phyloP scores from a whole-genome alignment of 352 stramenopile genomes.

The Phytophthora melonis region DNA sequence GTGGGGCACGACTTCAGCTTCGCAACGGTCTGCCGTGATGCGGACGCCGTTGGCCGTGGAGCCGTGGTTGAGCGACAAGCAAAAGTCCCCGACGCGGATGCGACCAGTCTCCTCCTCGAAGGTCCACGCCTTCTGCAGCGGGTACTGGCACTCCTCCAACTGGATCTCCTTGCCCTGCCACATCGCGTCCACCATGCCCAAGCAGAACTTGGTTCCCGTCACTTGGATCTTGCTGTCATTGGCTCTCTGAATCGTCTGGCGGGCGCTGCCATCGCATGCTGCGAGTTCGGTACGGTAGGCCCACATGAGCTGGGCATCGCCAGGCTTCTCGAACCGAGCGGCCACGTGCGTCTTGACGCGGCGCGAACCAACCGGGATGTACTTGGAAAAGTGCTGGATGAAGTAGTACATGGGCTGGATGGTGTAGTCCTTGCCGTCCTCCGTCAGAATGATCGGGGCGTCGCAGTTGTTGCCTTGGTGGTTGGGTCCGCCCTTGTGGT shows the following conservation, averaged over 20 bases:
- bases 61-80: conserved; percentile 68
- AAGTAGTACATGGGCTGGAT: conserved; percentile 92
- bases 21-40: conserved; percentile 55
- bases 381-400: conserved; percentile 91
- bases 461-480: conserved; percentile 84
- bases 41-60: conserved; percentile 56
- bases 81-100: conserved; percentile 66
- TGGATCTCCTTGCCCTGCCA: background rate
- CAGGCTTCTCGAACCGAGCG: conserved; percentile 56
- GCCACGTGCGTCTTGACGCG: conserved; percentile 62
- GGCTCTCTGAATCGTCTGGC: conserved; percentile 61
- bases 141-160: conserved; percentile 73
- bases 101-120: conserved; percentile 51
- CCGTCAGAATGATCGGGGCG: conserved; percentile 79
- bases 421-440: conserved; percentile 64
- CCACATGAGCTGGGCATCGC: conserved; percentile 61
- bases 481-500: conserved; percentile 90
- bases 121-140: conserved; percentile 59
- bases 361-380: conserved; percentile 71
- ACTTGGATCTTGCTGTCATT: conserved; percentile 76
- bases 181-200: conserved; percentile 36
- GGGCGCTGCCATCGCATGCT: conserved; percentile 65
- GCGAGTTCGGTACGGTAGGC: conserved; percentile 59
- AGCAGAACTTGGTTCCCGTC: conserved; percentile 57
- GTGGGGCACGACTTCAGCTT: conserved; percentile 35